Evolutionary conservation across 2,329 filamentous ascomycete species (phyloP).

Genomic region (Aspergillus aculeatinus): DNA sequence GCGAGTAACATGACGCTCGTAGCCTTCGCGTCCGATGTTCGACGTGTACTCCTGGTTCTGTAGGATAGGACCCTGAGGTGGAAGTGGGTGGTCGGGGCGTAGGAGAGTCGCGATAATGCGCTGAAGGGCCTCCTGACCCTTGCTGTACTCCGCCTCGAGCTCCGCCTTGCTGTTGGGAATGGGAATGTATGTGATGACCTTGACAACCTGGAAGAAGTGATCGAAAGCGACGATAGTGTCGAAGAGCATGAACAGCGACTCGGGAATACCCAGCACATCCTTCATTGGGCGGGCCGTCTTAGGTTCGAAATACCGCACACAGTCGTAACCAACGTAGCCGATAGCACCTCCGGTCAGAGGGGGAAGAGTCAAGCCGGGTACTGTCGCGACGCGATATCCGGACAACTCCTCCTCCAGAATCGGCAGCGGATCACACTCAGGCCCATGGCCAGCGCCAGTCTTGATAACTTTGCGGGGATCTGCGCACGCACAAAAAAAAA

Average conservation of each 20-base stretch:
- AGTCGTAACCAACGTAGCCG: slow-evolving; percentile 96
- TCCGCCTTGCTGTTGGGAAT: slow-evolving; percentile 60
- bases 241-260: slow-evolving; percentile 95
- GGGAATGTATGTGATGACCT: slow-evolving; percentile 86
- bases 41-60: slow-evolving; percentile 79
- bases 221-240: slow-evolving; percentile 94
- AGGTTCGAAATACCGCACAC: slow-evolving; percentile 95
- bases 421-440: slow-evolving; percentile 79
- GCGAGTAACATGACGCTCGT: slow-evolving; percentile 80
- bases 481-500: slow-evolving; percentile 19
- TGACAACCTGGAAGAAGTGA: slow-evolving; percentile 88
- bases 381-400: slow-evolving; percentile 73
- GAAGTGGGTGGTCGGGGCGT: slow-evolving; percentile 72
- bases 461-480: slow-evolving; percentile 74
- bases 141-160: slow-evolving; percentile 68
- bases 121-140: slow-evolving; percentile 64
- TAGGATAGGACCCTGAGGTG: slow-evolving; percentile 70
- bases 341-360: slow-evolving; percentile 89
- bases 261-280: slow-evolving; percentile 83
- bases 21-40: slow-evolving; percentile 85
- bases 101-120: slow-evolving; percentile 70
- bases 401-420: slow-evolving; percentile 77
- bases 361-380: slow-evolving; percentile 80
- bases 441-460: slow-evolving; percentile 84
- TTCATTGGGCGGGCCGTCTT: slow-evolving; percentile 88